Base-by-base conservation (phyloP, 2,329 filamentous ascomycete genomes). In the Sporothrix pseudoabietina region DNA sequence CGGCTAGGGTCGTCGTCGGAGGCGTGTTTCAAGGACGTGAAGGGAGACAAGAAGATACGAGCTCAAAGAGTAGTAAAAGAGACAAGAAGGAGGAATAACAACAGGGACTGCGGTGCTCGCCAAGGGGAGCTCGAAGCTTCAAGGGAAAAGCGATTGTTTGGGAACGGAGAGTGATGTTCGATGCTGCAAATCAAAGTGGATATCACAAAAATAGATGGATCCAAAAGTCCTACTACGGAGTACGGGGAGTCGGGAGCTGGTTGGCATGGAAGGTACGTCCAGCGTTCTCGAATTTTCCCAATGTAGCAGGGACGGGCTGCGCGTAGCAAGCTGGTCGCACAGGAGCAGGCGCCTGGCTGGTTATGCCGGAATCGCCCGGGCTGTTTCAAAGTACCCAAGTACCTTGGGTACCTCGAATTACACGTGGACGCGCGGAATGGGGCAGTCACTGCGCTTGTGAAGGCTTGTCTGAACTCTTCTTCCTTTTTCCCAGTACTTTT, bases 321-420 rank as follows among this genome's bases (percentile, higher is more conserved):
- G 32, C 32, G 30, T 35, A 14, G 49, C n/a, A 35, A 54, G 52
- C 49, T 30, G 52, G 68, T 55, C 32, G 68, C n/a, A 39, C 47
- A 52, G 44, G 47, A 26, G 47, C 66, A 26, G 16, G 10, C 10
- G 47, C 14, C 32, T 55, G 68, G 32, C n/a, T 47, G 39, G 57
- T 63, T 39, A 71, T 72, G 71, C 73, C 73, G 73, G 71, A 61
- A 73, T 74, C 70, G 49, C 73, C 73, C 73, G 73, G 68, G 16
- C 47, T 41, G 73, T 72, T 72, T 70, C 70, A 72, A 72, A 72
- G 65, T 55, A 66, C 54, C 71, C 49, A 41, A n/a, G 49, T 71
- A 68, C 68, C 22, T 72, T 74, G 70, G 39, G 70, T 69, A 65
- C 55, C 35, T 35, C 35, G 35, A 35, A 35, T 41, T 71, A 32